Evolutionary conservation across 768 basidiomycete species (phyloP).

Genomic region (Lactarius tabidus): DNA sequence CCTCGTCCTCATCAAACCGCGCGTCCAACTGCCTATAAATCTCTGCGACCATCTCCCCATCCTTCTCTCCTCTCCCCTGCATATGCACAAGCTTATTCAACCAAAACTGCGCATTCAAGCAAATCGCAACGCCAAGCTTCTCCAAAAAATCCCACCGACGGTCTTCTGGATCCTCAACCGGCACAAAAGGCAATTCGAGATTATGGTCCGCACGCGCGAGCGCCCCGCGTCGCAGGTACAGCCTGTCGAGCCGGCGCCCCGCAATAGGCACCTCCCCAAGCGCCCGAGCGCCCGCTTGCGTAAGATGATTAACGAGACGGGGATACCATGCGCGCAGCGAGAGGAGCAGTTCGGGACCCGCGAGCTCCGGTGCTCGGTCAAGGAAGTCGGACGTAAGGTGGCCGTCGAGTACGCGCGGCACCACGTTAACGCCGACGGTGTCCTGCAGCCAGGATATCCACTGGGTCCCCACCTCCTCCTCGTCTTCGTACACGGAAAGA

Average conservation of each 20-base stretch:
- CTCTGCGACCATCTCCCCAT: slow-evolving; percentile 11
- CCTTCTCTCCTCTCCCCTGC: slow-evolving; percentile 9
- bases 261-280: slow-evolving; percentile 9
- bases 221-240: slow-evolving; percentile 16
- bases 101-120: slow-evolving; percentile 23
- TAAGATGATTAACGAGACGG: not conserved
- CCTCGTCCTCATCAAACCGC: slow-evolving; percentile 27
- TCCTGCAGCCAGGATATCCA: slow-evolving; percentile 26
- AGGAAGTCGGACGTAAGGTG: slow-evolving; percentile 20
- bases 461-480: not conserved
- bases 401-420: slow-evolving; percentile 21
- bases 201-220: not conserved
- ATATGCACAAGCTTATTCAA: slow-evolving; percentile 26
- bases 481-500: slow-evolving; percentile 11
- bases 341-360: slow-evolving; percentile 3
- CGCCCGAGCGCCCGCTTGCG: not conserved
- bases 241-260: slow-evolving; percentile 16
- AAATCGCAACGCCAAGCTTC: slow-evolving; percentile 23
- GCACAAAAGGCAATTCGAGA: slow-evolving; percentile 24
- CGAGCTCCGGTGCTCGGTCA: not conserved
- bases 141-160: slow-evolving; percentile 25
- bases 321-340: slow-evolving; percentile 22
- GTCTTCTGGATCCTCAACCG: slow-evolving; percentile 26
- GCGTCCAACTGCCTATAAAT: slow-evolving; percentile 27
- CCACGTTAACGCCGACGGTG: slow-evolving; percentile 15